Percentiles rank a stretch among this genome's conserved stretches.
Conservation (phyloP, 495 filamentous ascomycete species). For the Aspergillus cavernicola region DNA sequence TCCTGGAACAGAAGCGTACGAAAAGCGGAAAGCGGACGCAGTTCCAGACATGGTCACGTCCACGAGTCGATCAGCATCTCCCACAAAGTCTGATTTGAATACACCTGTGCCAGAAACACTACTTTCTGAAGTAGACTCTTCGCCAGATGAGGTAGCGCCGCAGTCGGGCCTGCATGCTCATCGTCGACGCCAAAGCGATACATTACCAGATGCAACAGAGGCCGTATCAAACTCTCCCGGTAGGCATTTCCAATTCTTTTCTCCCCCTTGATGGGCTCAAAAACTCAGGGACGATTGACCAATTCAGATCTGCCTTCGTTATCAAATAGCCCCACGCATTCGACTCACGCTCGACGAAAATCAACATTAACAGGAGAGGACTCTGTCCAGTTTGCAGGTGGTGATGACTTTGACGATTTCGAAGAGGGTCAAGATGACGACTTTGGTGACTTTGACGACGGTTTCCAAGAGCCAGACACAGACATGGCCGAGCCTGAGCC, state of each 20-base stretch:
- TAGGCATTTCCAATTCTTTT: constrained; percentile 35
- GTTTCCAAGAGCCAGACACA: constrained; percentile 63
- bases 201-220: constrained; percentile 47
- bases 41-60: constrained; percentile 65
- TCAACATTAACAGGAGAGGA: constrained; percentile 31
- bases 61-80: constrained; percentile 18
- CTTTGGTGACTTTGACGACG: constrained; percentile 92
- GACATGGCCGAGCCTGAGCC: constrained; percentile 37
- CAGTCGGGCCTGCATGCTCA: constrained; percentile 38
- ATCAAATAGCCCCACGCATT: constrained; percentile 33
- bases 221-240: constrained; percentile 43
- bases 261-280: constrained; percentile 21
- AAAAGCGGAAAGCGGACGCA: constrained; percentile 74
- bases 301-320: constrained; percentile 51
- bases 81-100: constrained; percentile 19
- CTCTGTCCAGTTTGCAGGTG: constrained; percentile 29
- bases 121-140: constrained; percentile 40
- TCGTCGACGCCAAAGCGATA: constrained; percentile 41
- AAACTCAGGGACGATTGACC: constrained; percentile 52
- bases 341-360: constrained; percentile 13
- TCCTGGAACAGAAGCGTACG: constrained; percentile 76
- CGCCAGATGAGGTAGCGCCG: constrained; percentile 33
- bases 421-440: constrained; percentile 74
- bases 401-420: constrained; percentile 95
- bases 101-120: constrained; percentile 44